Percentiles rank a stretch among this genome's conserved stretches.
Conservation (phyloP, 2,329 filamentous ascomycete genomes). For the Colletotrichum orbiculare region DNA sequence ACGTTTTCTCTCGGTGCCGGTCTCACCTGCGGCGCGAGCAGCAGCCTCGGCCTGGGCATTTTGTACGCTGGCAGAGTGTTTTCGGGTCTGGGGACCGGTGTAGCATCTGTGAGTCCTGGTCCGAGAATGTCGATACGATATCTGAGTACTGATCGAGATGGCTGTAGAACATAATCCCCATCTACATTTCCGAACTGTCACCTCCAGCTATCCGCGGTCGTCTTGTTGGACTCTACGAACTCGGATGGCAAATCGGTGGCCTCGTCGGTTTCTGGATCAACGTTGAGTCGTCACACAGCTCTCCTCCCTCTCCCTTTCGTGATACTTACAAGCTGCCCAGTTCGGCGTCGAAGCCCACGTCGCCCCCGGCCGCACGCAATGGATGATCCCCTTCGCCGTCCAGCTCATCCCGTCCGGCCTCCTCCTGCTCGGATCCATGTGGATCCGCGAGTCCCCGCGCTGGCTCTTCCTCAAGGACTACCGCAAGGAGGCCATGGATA, state of each 20-base stretch:
- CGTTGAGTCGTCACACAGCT: constrained; percentile 43
- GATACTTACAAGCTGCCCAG: constrained; percentile 43
- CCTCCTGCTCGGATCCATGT: constrained; percentile 59
- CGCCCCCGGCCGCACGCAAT: constrained; percentile 42
- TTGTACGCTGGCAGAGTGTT: constrained; percentile 63
- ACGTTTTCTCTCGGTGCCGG: constrained; percentile 53
- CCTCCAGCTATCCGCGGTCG: constrained; percentile 65
- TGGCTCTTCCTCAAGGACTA: constrained; percentile 68
- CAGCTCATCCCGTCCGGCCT: constrained; percentile 66
- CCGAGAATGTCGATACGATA: neutral
- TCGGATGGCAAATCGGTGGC: constrained; percentile 64
- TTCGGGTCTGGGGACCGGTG: constrained; percentile 57
- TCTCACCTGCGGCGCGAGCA: constrained; percentile 67
- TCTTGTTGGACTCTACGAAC: constrained; percentile 65
- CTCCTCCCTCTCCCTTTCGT: constrained; percentile 39
- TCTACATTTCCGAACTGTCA: constrained; percentile 57
- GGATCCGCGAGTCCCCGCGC: constrained; percentile 66
- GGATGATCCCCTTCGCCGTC: constrained; percentile 63
- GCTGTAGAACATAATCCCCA: constrained; percentile 59
- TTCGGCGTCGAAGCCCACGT: constrained; percentile 37
- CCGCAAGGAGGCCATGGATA: constrained; percentile 61
- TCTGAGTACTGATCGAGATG: constrained; percentile 22
- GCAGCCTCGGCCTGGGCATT: constrained; percentile 57
- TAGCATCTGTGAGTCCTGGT: constrained; percentile 29
- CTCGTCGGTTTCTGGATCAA: constrained; percentile 63